A percentile compares a stretch with the other conserved stretches of the same genome.
Evolutionary conservation across 2,329 filamentous ascomycete genomes (phyloP).

Genomic region (Colletotrichum tabaci): DNA sequence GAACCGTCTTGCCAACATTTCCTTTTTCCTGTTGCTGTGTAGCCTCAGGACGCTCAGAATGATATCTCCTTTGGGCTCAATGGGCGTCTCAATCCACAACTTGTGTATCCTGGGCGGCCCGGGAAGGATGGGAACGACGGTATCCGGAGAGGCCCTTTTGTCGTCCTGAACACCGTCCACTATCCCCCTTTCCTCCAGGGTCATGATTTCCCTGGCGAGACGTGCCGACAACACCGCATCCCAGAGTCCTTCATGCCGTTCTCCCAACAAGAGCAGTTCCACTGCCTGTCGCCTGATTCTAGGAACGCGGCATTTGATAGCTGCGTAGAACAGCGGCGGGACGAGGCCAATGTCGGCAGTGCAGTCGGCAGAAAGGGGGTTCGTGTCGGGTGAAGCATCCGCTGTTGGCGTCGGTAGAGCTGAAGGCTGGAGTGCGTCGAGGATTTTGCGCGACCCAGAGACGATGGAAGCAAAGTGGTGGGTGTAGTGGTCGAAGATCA

Average conservation of each 20-base stretch:
- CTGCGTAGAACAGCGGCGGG: slow-evolving; percentile 61
- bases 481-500: slow-evolving; percentile 54
- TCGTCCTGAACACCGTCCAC: slow-evolving; percentile 45
- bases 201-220: slow-evolving; percentile 55
- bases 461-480: slow-evolving; percentile 52
- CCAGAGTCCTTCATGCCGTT: slow-evolving; percentile 60
- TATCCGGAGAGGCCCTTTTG: background rate
- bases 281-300: slow-evolving; percentile 57
- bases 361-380: slow-evolving; percentile 49
- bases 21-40: background rate
- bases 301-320: slow-evolving; percentile 62
- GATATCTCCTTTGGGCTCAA: background rate
- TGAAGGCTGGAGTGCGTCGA: background rate
- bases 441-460: background rate
- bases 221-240: slow-evolving; percentile 50
- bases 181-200: slow-evolving; percentile 53
- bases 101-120: background rate
- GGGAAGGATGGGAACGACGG: background rate
- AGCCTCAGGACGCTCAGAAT: background rate
- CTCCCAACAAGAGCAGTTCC: slow-evolving; percentile 47
- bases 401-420: background rate
- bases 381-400: background rate
- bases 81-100: background rate
- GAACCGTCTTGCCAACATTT: background rate
- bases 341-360: slow-evolving; percentile 61